Base-by-base conservation (phyloP, 2,329 filamentous ascomycete species). In the Colletotrichum horii region DNA sequence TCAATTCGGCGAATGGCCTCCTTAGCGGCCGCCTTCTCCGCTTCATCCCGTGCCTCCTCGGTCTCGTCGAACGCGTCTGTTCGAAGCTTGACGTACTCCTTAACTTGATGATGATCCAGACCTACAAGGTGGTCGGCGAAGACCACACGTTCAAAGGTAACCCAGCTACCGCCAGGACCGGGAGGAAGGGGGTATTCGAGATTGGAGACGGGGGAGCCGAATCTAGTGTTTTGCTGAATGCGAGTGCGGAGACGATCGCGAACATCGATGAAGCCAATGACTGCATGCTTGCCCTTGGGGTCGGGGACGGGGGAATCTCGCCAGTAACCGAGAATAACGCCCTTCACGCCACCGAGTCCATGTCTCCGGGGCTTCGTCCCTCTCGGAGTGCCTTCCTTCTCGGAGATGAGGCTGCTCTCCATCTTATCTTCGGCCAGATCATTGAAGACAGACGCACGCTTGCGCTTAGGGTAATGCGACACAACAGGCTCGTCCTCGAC, bases 221-320 rank as follows among this genome's bases (percentile, higher is more conserved):
- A 80, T 26, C 88, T 86, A 60, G 88, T 90, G 65, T 85, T 83
- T 1, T 85, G 83, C 78, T 91, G 89, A 48, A 92, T 89, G 8
- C 91, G 87, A 3, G 91, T 93, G 30, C 91, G 89, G 3, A 93
- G 86, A 2, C 91, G 87, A 70, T 93, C 91, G 22, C 90, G 85
- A 14, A 90, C 85, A 76, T 93, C 91, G 65, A 93, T 92, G 75
- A 93, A 93, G 7, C 91, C 91, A 65, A 91, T 88, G 1, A 93
- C 89, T 1, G 87, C 87, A 79, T 93, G 91, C 79, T 91, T 92
- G 16, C 87, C 86, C 4, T 83, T 83, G 9, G 85, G 82, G 16
- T 88, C 82, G 0, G 88, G 87, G 1, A 90, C 88, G 5, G 84
- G 83, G 0, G 91, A 93, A 65, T 92, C 90, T 66, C 91, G 87